Evolutionary conservation across 2,329 filamentous ascomycete species (phyloP), one percentile per base, ranked within the genome.

Genomic region (Hortaea werneckii): DNA sequence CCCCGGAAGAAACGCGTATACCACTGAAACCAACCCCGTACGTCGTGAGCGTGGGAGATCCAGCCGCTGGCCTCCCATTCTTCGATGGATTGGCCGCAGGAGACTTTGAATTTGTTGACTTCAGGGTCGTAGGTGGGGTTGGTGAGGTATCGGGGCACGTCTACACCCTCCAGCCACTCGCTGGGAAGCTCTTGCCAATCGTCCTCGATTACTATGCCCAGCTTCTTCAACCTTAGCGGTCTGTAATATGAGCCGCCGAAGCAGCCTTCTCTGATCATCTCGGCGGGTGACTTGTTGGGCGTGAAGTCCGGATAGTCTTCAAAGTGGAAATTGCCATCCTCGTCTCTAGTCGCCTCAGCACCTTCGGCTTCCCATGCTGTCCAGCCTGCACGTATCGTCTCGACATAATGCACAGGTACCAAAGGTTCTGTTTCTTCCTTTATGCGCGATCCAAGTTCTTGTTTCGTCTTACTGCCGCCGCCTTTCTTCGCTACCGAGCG

Each of bases 21-120:
- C 74, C 74, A 77, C 54, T 77, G 74, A 52, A 77, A 76, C 74
- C 73, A 78, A 5, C 74, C 75, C 40, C 75, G 57, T 1, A 75
- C 69, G 55, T 78, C 75, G 44, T 69, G 68, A 26, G 65, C 63
- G 50, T 76, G 74, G n/a, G 65, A 63, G 41, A 78, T 77, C 75
- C 74, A 78, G 0, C 75, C 75, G 4, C 65, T 65, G 0, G 69
- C 70, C 54, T 78, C 75, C 75, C 75, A 77, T 50, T 74, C 67
- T 53, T 77, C 73, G 39, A 77, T 76, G 11, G 60, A 67, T 58
- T 77, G 75, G 4, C 75, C 75, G 51, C 73, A 75, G 3, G 67
- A 52, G 3, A 75, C 73, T 46, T 69, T 69, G 59, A 67, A 76
- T 51, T 76, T 77, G 58, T 78, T 77, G 27, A 74, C 60, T 2